phyloP scores from a whole-genome alignment of 2,329 filamentous ascomycete species.

The Ploettnerulaceae sp. region DNA sequence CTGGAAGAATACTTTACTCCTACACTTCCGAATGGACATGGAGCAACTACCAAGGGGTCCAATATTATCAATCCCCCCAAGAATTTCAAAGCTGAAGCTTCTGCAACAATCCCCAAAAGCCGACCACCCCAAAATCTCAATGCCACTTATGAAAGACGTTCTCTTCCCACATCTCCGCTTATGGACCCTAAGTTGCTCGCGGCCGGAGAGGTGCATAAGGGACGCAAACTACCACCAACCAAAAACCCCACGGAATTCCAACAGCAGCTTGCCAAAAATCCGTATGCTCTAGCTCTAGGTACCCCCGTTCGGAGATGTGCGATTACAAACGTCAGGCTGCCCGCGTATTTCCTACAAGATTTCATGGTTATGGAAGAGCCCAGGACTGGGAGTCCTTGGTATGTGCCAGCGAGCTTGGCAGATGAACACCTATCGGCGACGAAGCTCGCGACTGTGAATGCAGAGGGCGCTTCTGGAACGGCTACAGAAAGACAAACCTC shows the following conservation, averaged over 20 bases:
- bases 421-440: slow-evolving; percentile 7
- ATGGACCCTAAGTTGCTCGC: slow-evolving; percentile 41
- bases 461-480: background rate
- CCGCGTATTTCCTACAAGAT: slow-evolving; percentile 57
- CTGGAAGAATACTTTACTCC: too few species aligned
- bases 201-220: slow-evolving; percentile 31
- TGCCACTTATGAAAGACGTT: slow-evolving; percentile 4
- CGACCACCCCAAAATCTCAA: background rate
- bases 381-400: slow-evolving; percentile 48
- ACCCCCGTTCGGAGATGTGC: slow-evolving; percentile 54
- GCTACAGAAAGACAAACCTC: background rate
- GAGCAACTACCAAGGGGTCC: too few species aligned
- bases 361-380: slow-evolving; percentile 55
- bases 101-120: background rate
- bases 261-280: slow-evolving; percentile 53
- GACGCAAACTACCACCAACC: slow-evolving; percentile 31
- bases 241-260: slow-evolving; percentile 45
- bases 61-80: background rate
- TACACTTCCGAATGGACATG: too few species aligned
- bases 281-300: slow-evolving; percentile 60
- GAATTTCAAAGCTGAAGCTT: too few species aligned
- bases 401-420: slow-evolving; percentile 45
- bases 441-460: background rate
- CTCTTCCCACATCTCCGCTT: slow-evolving; percentile 43
- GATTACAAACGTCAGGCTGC: slow-evolving; percentile 46